Percentiles rank a stretch among this genome's conserved stretches.
phyloP scores from a whole-genome alignment of 2,329 filamentous ascomycete species.

The Cercospora beticola region DNA sequence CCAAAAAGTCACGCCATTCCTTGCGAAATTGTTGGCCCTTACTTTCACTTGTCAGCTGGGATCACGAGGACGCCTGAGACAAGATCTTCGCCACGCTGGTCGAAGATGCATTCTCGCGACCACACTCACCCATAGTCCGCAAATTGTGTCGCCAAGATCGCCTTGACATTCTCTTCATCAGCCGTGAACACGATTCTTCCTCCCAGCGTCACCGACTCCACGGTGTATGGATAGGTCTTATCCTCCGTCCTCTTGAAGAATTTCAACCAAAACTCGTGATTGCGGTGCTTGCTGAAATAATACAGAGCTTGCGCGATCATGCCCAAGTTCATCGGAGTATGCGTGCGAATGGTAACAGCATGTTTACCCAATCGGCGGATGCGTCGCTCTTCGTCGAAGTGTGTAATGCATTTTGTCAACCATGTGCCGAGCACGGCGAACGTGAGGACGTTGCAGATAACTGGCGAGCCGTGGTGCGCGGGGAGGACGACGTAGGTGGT shows the following conservation, averaged over 20 bases:
- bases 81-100: too few species aligned
- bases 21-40: constrained; percentile 73
- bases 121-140: constrained; percentile 63
- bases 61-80: too few species aligned
- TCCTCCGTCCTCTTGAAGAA: constrained; percentile 46
- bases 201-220: constrained; percentile 58
- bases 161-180: constrained; percentile 88
- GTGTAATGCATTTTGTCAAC: constrained; percentile 23
- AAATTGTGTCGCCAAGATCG: constrained; percentile 85
- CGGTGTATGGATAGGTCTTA: constrained; percentile 53
- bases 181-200: constrained; percentile 70
- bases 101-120: background rate
- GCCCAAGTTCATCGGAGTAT: constrained; percentile 58
- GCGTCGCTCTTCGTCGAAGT: constrained; percentile 37
- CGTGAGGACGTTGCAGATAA: constrained; percentile 10
- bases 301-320: constrained; percentile 60
- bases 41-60: background rate
- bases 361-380: constrained; percentile 46
- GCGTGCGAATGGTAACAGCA: constrained; percentile 44
- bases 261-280: constrained; percentile 61
- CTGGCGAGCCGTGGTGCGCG: background rate
- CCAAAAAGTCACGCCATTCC: constrained; percentile 74
- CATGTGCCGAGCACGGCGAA: constrained; percentile 15
- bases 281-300: constrained; percentile 50
- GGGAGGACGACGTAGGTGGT: background rate